Evolutionary conservation across 1,284 basidiomycete genomes (phyloP), one percentile per base, ranked within the genome.

Genomic region (Amylostereum chailletii): DNA sequence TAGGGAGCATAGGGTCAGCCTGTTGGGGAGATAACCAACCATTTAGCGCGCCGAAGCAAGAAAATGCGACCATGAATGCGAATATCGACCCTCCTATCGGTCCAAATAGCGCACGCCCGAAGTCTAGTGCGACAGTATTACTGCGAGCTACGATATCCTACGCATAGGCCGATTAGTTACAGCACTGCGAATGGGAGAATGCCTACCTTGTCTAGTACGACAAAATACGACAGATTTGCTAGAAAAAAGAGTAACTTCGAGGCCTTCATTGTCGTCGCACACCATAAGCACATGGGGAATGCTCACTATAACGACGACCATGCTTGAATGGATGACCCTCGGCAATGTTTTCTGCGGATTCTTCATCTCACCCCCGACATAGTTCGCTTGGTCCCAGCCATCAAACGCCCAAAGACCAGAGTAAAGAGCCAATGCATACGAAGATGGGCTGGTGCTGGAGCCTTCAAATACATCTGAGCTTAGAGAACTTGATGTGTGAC

Each of bases 351-450:
- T 86, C 57, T 86, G 82, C 1, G 90, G 84, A 52, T 87, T 79
- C 49, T 79, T 75, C 75, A 98, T 91, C 65, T 97, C 94, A 30
- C 94, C 94, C 4, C 90, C 91, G 3, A 98, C 90, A 57, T 89
- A 97, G 63, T 93, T 86, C 11, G 79, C 81, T 65, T 88, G 86
- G 61, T 94, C 91, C 90, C 93, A 97, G 0, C 94, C 93, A 63
- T 94, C 92, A 59, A 91, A 93, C 1, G 93, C 93, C 93, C 94
- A 99, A 1, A 99, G 68, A 0, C 93, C 93, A 8, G 91, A 95
- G 67, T 98, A 99, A 3, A 98, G 69, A 0, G 95, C 96, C 8
- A 99, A 73, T 3, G 95, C 93, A 66, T 94, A 99, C 2, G 83
- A 74, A 2, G 90, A 86, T 1, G 90, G 87, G 51, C 86, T 87